Conservation (phyloP, 1,284 basidiomycete species). For the Neotropicomus parvogracilis region DNA sequence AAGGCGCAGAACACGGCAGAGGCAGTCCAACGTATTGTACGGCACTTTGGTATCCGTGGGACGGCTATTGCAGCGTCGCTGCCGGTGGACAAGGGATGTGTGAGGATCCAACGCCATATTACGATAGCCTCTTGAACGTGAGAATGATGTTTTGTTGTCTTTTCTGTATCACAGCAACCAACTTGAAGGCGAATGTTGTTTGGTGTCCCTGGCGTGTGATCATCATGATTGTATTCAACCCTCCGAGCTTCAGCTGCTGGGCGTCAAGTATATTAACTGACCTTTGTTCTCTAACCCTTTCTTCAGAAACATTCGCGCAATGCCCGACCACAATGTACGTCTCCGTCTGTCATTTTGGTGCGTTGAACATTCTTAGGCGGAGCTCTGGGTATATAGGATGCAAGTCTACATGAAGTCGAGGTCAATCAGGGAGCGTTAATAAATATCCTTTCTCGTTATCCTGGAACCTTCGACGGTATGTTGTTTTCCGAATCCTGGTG, state of each 20-base stretch:
- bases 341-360: background rate
- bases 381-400: background rate
- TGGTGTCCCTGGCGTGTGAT: slow-evolving; percentile 1
- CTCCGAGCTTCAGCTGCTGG: background rate
- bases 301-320: background rate
- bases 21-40: too few relatives aligned
- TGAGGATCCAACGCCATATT: too few relatives aligned
- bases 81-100: too few relatives aligned
- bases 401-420: slow-evolving; percentile 16
- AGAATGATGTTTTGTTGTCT: background rate
- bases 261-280: background rate
- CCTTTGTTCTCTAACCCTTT: background rate
- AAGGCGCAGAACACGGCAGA: too few relatives aligned
- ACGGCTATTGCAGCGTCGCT: background rate
- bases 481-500: background rate
- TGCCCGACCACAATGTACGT: slow-evolving; percentile 9
- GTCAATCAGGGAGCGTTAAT: slow-evolving; percentile 16
- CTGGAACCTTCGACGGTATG: slow-evolving; percentile 21
- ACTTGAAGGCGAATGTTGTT: too few relatives aligned
- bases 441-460: slow-evolving; percentile 24
- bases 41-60: too few relatives aligned
- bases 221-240: slow-evolving; percentile 2
- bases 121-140: too few relatives aligned
- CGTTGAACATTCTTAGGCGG: background rate
- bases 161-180: background rate